Conservation (phyloP, 495 filamentous ascomycete genomes). For the Neurospora sp. region DNA sequence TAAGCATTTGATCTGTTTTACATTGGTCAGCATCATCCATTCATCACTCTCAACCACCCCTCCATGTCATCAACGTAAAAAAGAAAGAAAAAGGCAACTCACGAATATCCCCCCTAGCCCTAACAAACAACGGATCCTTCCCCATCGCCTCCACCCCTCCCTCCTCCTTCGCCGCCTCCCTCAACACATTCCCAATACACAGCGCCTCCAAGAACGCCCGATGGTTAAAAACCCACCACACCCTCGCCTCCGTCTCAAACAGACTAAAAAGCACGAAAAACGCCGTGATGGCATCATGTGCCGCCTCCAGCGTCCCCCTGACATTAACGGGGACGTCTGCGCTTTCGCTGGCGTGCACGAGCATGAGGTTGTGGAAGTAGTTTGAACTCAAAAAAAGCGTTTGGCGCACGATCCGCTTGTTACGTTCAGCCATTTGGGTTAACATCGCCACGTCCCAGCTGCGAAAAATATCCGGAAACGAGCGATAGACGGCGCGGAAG, state of each 20-base stretch:
- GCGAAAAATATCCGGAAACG: slow-evolving; percentile 54
- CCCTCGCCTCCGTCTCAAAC: slow-evolving; percentile 54
- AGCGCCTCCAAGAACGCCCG: slow-evolving; percentile 60
- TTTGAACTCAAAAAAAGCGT: slow-evolving; percentile 60
- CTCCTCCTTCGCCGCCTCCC: slow-evolving; percentile 13
- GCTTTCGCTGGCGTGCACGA: slow-evolving; percentile 53
- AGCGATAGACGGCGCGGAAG: slow-evolving; percentile 51
- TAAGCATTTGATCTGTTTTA: slow-evolving; percentile 42
- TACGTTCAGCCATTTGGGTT: slow-evolving; percentile 34
- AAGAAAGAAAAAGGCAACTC: slow-evolving; percentile 14
- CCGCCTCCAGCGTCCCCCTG: slow-evolving; percentile 56
- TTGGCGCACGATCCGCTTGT: slow-evolving; percentile 53
- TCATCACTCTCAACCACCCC: too few species aligned
- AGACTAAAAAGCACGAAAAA: slow-evolving; percentile 58
- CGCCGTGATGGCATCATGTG: slow-evolving; percentile 48
- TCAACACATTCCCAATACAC: slow-evolving; percentile 34
- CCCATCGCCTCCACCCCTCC: slow-evolving; percentile 22
- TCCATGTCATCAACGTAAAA: background rate
- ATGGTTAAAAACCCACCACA: slow-evolving; percentile 74
- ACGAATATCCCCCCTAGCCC: slow-evolving; percentile 48
- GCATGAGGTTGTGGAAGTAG: slow-evolving; percentile 67
- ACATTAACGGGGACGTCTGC: slow-evolving; percentile 52
- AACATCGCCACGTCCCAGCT: slow-evolving; percentile 45
- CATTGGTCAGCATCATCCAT: slow-evolving; percentile 1
- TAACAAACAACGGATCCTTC: slow-evolving; percentile 43